Evolutionary conservation across 805 yeast genomes (phyloP).

Genomic region (Metschnikowia dekortorum): DNA sequence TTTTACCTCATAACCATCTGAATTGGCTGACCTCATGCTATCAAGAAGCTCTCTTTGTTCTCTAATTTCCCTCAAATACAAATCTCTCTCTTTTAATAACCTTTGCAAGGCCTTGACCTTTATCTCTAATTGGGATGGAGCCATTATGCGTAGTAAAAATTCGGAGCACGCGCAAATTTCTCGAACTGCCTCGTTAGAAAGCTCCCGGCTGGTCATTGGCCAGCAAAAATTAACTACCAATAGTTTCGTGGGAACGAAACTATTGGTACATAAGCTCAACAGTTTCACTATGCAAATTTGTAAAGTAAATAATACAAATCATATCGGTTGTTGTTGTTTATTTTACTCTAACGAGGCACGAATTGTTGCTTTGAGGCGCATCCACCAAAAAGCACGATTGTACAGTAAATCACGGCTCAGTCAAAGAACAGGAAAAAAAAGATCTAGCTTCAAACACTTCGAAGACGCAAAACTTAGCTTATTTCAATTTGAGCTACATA

Average conservation of each 20-base stretch:
- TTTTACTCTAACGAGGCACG: too few species aligned
- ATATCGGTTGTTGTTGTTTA: too few species aligned
- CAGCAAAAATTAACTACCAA: background rate
- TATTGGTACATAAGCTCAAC: too few species aligned
- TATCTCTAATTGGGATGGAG: conserved; percentile 68
- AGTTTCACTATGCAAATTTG: too few species aligned
- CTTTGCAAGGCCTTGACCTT: conserved; percentile 67
- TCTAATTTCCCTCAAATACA: conserved; percentile 55
- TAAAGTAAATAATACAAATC: too few species aligned
- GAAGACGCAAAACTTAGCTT: too few species aligned
- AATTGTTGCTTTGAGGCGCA: too few species aligned
- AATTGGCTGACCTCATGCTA: conserved; percentile 40
- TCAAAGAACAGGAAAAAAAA: too few species aligned
- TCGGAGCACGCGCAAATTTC: background rate
- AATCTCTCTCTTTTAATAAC: conserved; percentile 59
- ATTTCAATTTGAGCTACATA: too few species aligned
- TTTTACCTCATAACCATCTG: conserved; percentile 65
- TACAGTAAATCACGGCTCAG: too few species aligned
- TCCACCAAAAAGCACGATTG: too few species aligned
- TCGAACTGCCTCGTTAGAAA: background rate
- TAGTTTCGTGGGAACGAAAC: background rate
- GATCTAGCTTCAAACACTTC: too few species aligned
- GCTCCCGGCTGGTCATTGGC: background rate
- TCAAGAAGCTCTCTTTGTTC: conserved; percentile 51
- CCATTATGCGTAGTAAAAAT: conserved; percentile 36